Percentiles rank a stretch among this genome's conserved stretches.
These are phyloP conservation scores for Capsella bursapastoris DNA, from an alignment of 345 rosid genomes.

Conservation along the genomic window DNA sequence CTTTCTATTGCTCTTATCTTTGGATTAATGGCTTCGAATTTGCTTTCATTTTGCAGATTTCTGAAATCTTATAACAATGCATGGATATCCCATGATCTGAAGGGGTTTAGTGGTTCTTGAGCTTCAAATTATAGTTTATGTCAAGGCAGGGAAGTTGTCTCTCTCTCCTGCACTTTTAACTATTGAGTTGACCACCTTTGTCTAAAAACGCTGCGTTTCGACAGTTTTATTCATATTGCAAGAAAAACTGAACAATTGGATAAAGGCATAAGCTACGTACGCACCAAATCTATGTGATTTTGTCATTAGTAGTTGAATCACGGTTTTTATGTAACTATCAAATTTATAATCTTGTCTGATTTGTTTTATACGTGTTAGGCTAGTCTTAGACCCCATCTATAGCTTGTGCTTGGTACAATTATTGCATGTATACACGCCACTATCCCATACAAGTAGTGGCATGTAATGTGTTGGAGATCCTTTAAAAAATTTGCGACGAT, in stretches of 20 bases:
- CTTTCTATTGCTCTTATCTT: slow-evolving; percentile 15
- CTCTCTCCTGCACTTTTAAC: slow-evolving; percentile 9
- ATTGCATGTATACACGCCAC: not conserved
- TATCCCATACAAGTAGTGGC: too few relatives aligned
- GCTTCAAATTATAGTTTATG: not conserved
- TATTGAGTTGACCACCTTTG: not conserved
- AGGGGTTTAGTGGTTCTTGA: slow-evolving; percentile 2
- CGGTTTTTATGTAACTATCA: not conserved
- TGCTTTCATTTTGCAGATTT: slow-evolving; percentile 62
- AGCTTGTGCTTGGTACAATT: not conserved
- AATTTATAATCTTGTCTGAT: slow-evolving; percentile 2
- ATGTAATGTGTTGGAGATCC: too few relatives aligned
- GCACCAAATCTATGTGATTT: not conserved
- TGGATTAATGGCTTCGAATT: slow-evolving; percentile 14
- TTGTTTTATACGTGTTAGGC: slow-evolving; percentile 15
- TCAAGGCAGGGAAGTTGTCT: not conserved
- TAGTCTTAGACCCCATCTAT: not conserved
- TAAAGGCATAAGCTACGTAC: not conserved
- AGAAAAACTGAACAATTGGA: not conserved
- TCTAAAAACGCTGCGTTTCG: slow-evolving; percentile 21
- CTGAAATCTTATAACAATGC: slow-evolving; percentile 69
- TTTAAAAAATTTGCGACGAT: not conserved
- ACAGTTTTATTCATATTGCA: not conserved
- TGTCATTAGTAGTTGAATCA: slow-evolving; percentile 5
- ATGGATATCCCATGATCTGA: slow-evolving; percentile 2